A percentile compares a stretch with the other conserved stretches of the same genome.
Evolutionary conservation across 2,329 filamentous ascomycete genomes (phyloP).

Genomic region (Epichloe baconii): DNA sequence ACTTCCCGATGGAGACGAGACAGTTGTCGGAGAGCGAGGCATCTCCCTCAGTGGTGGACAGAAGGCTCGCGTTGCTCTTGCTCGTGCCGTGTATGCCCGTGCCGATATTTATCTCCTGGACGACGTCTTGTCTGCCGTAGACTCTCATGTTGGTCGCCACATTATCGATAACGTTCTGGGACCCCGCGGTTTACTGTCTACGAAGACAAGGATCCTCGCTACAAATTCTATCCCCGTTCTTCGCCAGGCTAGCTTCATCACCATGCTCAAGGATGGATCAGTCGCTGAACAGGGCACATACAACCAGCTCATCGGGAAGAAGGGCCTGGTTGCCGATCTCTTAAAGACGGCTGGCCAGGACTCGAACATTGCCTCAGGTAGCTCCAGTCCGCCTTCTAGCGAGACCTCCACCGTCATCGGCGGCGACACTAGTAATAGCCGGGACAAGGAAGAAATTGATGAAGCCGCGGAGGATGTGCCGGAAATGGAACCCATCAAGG

Average conservation of each 20-base stretch:
- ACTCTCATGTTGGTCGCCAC: conserved; percentile 91
- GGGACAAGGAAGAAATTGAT: conserved; percentile 55
- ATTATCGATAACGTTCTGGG: conserved; percentile 91
- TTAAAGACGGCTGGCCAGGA: conserved; percentile 62
- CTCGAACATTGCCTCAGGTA: conserved; percentile 28
- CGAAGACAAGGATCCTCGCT: conserved; percentile 84
- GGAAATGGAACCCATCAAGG: conserved; percentile 64
- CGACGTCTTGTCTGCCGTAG: conserved; percentile 91
- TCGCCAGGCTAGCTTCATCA: conserved; percentile 79
- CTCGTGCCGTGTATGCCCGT: conserved; percentile 86
- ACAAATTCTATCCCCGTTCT: conserved; percentile 93
- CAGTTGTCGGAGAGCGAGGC: conserved; percentile 88
- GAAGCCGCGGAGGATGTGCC: conserved; percentile 66
- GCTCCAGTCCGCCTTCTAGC: conserved; percentile 33
- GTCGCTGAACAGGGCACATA: conserved; percentile 85
- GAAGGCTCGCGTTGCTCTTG: conserved; percentile 84
- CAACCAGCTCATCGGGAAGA: conserved; percentile 82
- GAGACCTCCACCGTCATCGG: conserved; percentile 47
- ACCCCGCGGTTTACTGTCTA: conserved; percentile 62
- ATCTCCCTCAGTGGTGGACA: conserved; percentile 94
- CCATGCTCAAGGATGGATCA: conserved; percentile 67
- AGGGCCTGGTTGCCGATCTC: conserved; percentile 75
- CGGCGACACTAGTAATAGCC: conserved; percentile 28
- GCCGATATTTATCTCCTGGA: conserved; percentile 95
- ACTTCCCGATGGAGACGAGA: conserved; percentile 90